Evolutionary conservation across 257 asterid species (phyloP), one percentile per base, ranked within the genome.

Genomic region (Primulina huaijiensis): DNA sequence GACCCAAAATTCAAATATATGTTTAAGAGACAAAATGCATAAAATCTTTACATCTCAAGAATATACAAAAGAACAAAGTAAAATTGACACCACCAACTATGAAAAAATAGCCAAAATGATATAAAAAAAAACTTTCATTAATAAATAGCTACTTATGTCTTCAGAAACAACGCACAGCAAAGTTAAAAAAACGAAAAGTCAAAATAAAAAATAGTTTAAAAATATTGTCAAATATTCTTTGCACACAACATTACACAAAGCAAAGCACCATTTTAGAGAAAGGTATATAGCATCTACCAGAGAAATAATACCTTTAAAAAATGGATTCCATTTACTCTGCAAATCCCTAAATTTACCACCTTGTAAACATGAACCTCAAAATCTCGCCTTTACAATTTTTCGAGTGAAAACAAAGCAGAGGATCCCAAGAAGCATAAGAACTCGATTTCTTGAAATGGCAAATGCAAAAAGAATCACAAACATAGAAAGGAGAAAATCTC

Each of bases 271-370:
- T 75, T 68, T 67, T 65, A 69, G 78, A 61, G 92, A 83, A 88
- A 84, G 85, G 90, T 77, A 88, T 83, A 77, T 77, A 68, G 80
- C 78, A 67, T 80, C 81, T 74, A 69, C 60, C 73, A 76, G 68
- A 64, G 66, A 55, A 46, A 75, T 74, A 53, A 74, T 65, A 72
- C 64, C 58, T 52, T 67, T 64, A 76, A 53, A 62, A 74, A 69
- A 67, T 77, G 60, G 56, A 71, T 50, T n/a, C 20, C 75, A 71
- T 62, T 68, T 7, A 52, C 72, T 62, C 72, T 3, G 70, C 56
- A 14, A 4, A 37, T 56, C 20, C 25, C 33, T 53, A 56, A 25
- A 21, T 57, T 68, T 7, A n/a, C 6, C 34, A n/a, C 11, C 2
- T 6, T 4, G 8, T 14, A 20, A 38, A 27, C 67, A 35, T 35